Evolutionary conservation across 2,329 filamentous ascomycete species (phyloP), one percentile per base, ranked within the genome.

Genomic region (Microsporum canis): DNA sequence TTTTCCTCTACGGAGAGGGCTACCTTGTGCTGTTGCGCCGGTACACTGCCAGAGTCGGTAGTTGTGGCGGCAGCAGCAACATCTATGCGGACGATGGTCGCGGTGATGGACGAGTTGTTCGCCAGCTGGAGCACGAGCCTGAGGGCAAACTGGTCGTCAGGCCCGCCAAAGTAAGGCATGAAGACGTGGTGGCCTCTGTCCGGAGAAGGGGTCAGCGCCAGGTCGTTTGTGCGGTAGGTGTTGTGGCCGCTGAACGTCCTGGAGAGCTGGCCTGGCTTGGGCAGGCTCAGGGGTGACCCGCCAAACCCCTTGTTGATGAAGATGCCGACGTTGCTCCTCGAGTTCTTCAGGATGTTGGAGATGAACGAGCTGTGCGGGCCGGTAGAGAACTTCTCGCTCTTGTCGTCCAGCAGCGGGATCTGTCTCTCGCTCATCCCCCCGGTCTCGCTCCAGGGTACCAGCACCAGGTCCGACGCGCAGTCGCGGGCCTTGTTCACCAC

Each of bases 361-460:
- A 95, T 84, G 69, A 96, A 96, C 1, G 82, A 77, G 3, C 86
- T 82, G 71, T 96, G 92, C 0, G 81, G 72, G 1, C 80, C 80
- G 34, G 81, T 82, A 2, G 77, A 77, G 62, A 89, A 86, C 41
- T 81, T 78, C 63, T 77, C 77, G 1, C 76, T 74, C n/a, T 77
- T 81, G 59, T 85, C 77, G 31, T 78, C 77, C 1, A 75, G 71
- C 3, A 80, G 76, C 3, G 77, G 73, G 39, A 68, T 79, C 72
- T 70, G 77, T 45, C 85, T 82, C 63, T 96, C 91, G 6, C 81
- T 82, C 66, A 92, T 81, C 63, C 83, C 84, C 10, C 89, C 90
- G 0, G 85, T 87, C 67, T 95, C 88, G 67, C 88, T 92, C 92
- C 94, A 97, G 0, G 92, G 92, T 4, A 97, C 82, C 2, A 97